phyloP scores from a whole-genome alignment of 2,329 filamentous ascomycete genomes.

The Madurella mycetomatis region DNA sequence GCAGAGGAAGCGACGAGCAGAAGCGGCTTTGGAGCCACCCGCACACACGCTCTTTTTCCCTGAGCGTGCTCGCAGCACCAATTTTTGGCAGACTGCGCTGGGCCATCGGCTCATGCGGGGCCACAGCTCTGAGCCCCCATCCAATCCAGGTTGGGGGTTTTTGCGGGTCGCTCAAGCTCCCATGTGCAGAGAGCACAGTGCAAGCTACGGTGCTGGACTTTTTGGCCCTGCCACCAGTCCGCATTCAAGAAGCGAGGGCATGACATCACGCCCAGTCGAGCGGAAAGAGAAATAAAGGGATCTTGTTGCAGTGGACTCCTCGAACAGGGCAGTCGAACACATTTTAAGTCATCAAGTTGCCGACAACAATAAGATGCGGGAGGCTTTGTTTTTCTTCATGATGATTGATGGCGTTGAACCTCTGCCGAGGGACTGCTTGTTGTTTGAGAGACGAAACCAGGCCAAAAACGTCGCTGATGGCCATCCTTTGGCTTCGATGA shows the following conservation, averaged over 20 bases:
- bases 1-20: slow-evolving; percentile 12
- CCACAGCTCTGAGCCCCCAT: slow-evolving; percentile 7
- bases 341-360: too few relatives aligned
- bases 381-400: too few relatives aligned
- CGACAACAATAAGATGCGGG: too few relatives aligned
- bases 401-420: too few relatives aligned
- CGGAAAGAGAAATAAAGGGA: neutral
- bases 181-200: neutral
- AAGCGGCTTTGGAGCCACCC: slow-evolving; percentile 17
- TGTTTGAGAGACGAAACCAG: neutral
- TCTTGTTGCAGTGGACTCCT: neutral
- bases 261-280: slow-evolving; percentile 18
- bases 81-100: slow-evolving; percentile 24
- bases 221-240: neutral
- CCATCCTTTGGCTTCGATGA: neutral
- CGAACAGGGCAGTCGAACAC: too few relatives aligned
- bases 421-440: neutral
- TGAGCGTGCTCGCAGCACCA: slow-evolving; percentile 19
- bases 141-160: slow-evolving; percentile 6
- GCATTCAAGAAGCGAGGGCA: neutral
- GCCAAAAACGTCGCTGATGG: neutral
- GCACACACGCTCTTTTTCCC: slow-evolving; percentile 21
- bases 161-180: neutral
- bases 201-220: neutral
- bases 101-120: slow-evolving; percentile 14